Evolutionary conservation across 495 filamentous ascomycete genomes (phyloP).

Genomic region (Cercophora newfieldiana): DNA sequence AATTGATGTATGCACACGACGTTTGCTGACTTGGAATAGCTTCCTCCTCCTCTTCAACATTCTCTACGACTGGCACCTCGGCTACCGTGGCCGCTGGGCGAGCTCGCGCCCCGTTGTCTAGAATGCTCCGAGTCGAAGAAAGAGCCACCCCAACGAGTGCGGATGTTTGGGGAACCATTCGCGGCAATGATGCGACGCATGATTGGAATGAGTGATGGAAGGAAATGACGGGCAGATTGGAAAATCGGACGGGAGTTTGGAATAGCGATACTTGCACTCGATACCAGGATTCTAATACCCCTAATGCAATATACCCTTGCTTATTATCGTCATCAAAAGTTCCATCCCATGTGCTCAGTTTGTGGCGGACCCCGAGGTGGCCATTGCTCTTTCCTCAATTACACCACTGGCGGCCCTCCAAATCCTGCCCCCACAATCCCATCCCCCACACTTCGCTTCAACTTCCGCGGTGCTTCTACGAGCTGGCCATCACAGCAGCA

Average conservation of each 20-base stretch:
- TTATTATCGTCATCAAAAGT: not conserved
- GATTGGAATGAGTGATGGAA: not conserved
- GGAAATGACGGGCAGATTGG: slow-evolving; percentile 7
- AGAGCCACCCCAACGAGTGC: not conserved
- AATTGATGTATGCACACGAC: too few species aligned
- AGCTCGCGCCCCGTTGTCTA: slow-evolving; percentile 29
- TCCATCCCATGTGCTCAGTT: too few species aligned
- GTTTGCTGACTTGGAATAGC: slow-evolving; percentile 40
- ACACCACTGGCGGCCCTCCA: too few species aligned
- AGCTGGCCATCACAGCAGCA: slow-evolving; percentile 9
- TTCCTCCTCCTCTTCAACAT: slow-evolving; percentile 57
- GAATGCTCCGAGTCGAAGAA: not conserved
- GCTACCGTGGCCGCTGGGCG: slow-evolving; percentile 29
- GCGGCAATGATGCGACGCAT: not conserved
- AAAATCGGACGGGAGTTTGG: not conserved
- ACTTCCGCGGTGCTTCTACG: too few species aligned
- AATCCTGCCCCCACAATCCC: too few species aligned
- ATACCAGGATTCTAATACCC: not conserved
- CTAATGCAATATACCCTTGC: not conserved
- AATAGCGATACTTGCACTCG: not conserved
- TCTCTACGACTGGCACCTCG: slow-evolving; percentile 48
- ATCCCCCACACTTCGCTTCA: too few species aligned
- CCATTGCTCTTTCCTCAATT: too few species aligned
- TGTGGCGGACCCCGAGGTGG: too few species aligned
- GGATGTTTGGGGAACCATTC: not conserved